phyloP scores from a whole-genome alignment of 2,329 filamentous ascomycete species.

The Aspergillus quadrilineatus region DNA sequence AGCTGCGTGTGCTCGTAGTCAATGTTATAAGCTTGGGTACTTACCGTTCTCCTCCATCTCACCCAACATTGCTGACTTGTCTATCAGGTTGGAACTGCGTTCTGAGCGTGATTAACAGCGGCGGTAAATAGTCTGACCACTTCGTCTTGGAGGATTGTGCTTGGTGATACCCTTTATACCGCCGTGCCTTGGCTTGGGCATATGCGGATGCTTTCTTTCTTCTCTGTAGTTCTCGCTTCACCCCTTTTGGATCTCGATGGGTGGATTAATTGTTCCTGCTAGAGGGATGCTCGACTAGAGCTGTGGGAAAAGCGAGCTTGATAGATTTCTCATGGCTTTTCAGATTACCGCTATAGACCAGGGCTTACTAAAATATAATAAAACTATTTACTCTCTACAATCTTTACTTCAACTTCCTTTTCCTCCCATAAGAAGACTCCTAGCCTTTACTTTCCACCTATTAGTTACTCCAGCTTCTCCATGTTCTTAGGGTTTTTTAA shows the following conservation, averaged over 20 bases:
- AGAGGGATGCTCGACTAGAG: not conserved
- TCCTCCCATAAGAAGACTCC: not conserved
- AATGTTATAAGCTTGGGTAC: slow-evolving; percentile 73
- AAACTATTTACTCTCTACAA: not conserved
- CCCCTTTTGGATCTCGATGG: not conserved
- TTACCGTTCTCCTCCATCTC: slow-evolving; percentile 27
- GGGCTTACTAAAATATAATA: not conserved
- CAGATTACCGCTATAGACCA: not conserved
- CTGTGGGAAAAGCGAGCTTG: not conserved
- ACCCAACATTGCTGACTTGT: slow-evolving; percentile 17
- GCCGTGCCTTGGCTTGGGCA: slow-evolving; percentile 12
- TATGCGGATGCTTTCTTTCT: slow-evolving; percentile 8
- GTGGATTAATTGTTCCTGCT: not conserved
- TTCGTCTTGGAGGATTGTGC: slow-evolving; percentile 35
- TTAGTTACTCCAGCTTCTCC: slow-evolving; percentile 4
- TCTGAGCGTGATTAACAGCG: slow-evolving; percentile 56
- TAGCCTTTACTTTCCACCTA: not conserved
- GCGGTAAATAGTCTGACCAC: slow-evolving; percentile 30
- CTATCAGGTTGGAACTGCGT: slow-evolving; percentile 58
- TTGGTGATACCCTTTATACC: slow-evolving; percentile 23
- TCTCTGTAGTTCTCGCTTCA: not conserved
- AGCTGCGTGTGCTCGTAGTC: slow-evolving; percentile 81
- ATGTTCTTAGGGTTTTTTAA: slow-evolving; percentile 16
- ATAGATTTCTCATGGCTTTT: slow-evolving; percentile 4
- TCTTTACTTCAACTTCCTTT: not conserved